phyloP scores from a whole-genome alignment of 371 early-diverging fungal genomes.

The Mortierella sp. region DNA sequence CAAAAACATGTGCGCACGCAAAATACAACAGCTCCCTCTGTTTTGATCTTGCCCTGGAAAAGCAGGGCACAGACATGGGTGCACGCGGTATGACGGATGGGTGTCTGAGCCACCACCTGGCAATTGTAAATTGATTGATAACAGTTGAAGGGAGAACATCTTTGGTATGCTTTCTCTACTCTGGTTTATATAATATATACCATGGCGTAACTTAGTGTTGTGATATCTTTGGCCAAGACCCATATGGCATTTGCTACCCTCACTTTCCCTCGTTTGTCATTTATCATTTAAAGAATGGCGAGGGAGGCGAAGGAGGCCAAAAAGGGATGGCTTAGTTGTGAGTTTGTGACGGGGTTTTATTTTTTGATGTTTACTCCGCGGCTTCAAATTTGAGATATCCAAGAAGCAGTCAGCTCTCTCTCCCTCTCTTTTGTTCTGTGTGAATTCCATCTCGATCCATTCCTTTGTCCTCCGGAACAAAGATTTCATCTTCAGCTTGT shows the following conservation, averaged over 20 bases:
- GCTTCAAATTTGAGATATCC: neutral
- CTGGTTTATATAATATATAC: neutral
- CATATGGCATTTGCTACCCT: too few relatives aligned
- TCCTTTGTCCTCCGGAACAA: constrained; percentile 7
- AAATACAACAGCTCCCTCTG: neutral
- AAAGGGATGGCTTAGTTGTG: too few relatives aligned
- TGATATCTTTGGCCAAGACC: too few relatives aligned
- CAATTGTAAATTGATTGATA: neutral
- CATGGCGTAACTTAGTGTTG: too few relatives aligned
- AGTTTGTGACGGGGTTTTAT: too few relatives aligned
- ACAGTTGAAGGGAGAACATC: too few relatives aligned
- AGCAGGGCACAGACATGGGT: neutral
- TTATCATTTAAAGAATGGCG: too few relatives aligned
- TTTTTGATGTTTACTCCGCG: neutral
- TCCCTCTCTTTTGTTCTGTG: neutral
- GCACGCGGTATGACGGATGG: neutral
- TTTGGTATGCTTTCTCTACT: too few relatives aligned
- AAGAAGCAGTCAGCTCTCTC: neutral
- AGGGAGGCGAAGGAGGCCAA: too few relatives aligned
- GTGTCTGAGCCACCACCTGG: neutral
- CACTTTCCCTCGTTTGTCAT: too few relatives aligned
- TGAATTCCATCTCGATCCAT: constrained; percentile 12
- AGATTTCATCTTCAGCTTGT: constrained; percentile 3
- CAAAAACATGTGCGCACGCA: neutral
- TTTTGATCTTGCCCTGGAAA: neutral